These are phyloP conservation scores for Striga hermonthica DNA, from an alignment of 305 asterid species.

Conservation along the genomic window DNA sequence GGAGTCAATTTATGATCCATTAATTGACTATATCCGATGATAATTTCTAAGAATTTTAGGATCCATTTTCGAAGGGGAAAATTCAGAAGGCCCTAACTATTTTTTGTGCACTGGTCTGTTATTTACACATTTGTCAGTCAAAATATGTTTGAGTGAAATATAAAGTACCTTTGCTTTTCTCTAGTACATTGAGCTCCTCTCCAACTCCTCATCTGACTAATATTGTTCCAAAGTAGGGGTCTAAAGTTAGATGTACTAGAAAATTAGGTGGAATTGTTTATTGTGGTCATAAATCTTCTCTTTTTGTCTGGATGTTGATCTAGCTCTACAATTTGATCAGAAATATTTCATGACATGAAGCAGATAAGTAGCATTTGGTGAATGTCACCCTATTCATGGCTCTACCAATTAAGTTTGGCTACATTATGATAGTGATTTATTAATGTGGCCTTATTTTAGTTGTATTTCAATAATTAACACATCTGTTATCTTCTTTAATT, in stretches of 20 bases:
- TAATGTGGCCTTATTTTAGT: background rate
- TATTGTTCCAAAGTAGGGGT: constrained; percentile 15
- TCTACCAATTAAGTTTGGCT: background rate
- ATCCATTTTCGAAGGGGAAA: constrained; percentile 15
- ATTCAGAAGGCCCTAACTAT: constrained; percentile 4
- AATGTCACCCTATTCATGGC: background rate
- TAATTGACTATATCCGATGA: background rate
- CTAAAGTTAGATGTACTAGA: constrained; percentile 10
- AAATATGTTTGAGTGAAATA: constrained; percentile 8
- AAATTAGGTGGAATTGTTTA: constrained; percentile 1
- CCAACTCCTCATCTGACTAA: constrained; percentile 14
- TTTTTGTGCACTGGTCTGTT: constrained; percentile 2
- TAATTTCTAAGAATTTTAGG: constrained; percentile 24
- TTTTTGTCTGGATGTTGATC: constrained; percentile 2
- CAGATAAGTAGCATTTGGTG: constrained; percentile 13
- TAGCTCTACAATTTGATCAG: constrained; percentile 10
- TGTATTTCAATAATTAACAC: background rate
- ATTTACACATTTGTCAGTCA: background rate
- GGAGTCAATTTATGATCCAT: background rate
- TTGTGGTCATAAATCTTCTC: constrained; percentile 14
- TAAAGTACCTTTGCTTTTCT: constrained; percentile 1
- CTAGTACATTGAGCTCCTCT: constrained; percentile 11
- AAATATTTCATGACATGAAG: constrained; percentile 15
- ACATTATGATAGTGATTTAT: background rate
- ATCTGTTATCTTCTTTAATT: constrained; percentile 11